Base-by-base conservation (phyloP, 306 rosid genomes). In the Mimosa pudica region DNA sequence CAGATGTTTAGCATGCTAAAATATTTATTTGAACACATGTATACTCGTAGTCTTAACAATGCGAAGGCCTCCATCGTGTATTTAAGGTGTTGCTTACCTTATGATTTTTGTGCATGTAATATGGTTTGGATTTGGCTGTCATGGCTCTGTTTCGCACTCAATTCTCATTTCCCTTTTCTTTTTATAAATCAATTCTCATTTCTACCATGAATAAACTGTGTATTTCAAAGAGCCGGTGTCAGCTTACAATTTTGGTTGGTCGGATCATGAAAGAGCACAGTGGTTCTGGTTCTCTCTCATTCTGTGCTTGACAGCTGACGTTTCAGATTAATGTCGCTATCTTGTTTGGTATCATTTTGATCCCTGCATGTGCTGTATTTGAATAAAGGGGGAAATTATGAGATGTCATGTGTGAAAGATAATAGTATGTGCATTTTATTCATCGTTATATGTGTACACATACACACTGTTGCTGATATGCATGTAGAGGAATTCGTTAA, bases 1-100 rank as follows among this genome's bases (percentile, higher is more conserved):
- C 16, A 61, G 78, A 77, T 80, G 74, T 7, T 75, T 55, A 78
- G 79, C 77, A 33, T 64, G 60, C 73, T 61, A 13, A 62, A 42
- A 62, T 62, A 18, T 76, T 62, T 68, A 64, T 70, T 68, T 44
- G 54, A 32, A 64, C 63, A 76, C 58, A 44, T 8, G 73, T 58
- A 76, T 63, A 70, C 42, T 36, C 17, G 12, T 61, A 79, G 75
- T 76, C 72, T 76, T 55, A 30, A 65, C 71, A 71, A 77, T 76
- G 75, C 71, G 60, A 24, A 73, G 61, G 54, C n/a, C 38, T 58
- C 51, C 14, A 20, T 60, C 36, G 0, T 61, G 42, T 32, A 30
- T 62, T 62, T 8, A 4, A 11, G 17, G 8, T 32, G 42, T 62
- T 32, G 9, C 48, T 41, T 61, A 24, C n/a, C 32, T n/a, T 13